phyloP scores from a whole-genome alignment of 768 basidiomycete genomes.

The Phaeotremella skinneri region DNA sequence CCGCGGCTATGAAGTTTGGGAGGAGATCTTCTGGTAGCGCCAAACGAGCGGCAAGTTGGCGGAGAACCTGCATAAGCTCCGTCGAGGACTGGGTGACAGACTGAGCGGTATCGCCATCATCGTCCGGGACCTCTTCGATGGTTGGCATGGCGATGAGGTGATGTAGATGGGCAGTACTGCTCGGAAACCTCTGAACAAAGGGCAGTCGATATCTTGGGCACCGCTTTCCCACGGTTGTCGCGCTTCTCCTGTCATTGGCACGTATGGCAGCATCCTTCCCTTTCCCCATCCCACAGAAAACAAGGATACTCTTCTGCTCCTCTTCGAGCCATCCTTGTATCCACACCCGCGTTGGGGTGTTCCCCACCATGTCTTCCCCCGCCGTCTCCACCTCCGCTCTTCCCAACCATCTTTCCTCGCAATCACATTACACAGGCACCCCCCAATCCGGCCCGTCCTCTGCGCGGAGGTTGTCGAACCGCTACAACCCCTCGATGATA shows the following conservation, averaged over 20 bases:
- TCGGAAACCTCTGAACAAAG: too few species aligned
- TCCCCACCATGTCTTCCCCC: slow-evolving; percentile 8
- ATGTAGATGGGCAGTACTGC: too few species aligned
- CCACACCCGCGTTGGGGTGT: slow-evolving; percentile 9
- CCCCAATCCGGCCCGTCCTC: slow-evolving; percentile 7
- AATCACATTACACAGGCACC: background rate
- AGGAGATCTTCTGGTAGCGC: slow-evolving; percentile 29
- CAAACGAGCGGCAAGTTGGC: slow-evolving; percentile 14
- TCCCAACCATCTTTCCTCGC: slow-evolving; percentile 17
- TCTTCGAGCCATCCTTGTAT: background rate
- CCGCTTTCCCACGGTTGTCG: slow-evolving; percentile 22
- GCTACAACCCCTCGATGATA: slow-evolving; percentile 5
- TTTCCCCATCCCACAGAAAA: slow-evolving; percentile 5
- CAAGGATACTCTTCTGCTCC: too few species aligned
- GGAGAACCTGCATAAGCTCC: slow-evolving; percentile 14
- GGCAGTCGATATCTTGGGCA: slow-evolving; percentile 25
- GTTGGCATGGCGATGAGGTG: background rate
- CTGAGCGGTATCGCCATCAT: background rate
- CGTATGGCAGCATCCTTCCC: background rate
- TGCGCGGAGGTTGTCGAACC: background rate
- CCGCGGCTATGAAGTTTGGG: slow-evolving; percentile 22
- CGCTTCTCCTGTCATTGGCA: background rate
- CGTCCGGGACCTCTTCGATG: slow-evolving; percentile 5
- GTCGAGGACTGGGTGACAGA: background rate
- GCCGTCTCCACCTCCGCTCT: background rate